phyloP scores from a whole-genome alignment of 164 flowering plant species.

The Santalum album region DNA sequence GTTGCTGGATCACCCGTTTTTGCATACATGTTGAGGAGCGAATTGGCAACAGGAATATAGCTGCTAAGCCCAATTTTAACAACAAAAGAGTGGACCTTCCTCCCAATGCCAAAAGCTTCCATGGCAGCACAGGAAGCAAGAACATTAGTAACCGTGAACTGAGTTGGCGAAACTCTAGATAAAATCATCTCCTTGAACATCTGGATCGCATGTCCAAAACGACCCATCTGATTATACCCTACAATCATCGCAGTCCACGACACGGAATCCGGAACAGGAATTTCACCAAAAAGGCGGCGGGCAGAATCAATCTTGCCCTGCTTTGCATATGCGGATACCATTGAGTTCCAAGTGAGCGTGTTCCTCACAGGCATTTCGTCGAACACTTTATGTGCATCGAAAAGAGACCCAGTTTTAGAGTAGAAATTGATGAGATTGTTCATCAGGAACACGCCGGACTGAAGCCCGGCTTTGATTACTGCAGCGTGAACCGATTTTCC shows the following conservation, averaged over 20 bases:
- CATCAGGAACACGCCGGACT: slow-evolving; percentile 41
- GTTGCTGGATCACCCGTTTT: slow-evolving; percentile 50
- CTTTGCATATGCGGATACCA: slow-evolving; percentile 61
- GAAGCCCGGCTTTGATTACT: slow-evolving; percentile 51
- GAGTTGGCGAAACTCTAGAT: slow-evolving; percentile 34
- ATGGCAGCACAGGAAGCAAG: slow-evolving; percentile 62
- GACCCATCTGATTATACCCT: slow-evolving; percentile 56
- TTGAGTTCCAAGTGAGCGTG: slow-evolving; percentile 36
- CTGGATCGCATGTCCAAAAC: slow-evolving; percentile 31
- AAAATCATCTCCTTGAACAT: slow-evolving; percentile 56
- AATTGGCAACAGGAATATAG: slow-evolving; percentile 56
- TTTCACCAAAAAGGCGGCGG: slow-evolving; percentile 26
- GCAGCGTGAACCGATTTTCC: slow-evolving; percentile 50
- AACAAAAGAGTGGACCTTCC: slow-evolving; percentile 60
- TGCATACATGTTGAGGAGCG: slow-evolving; percentile 77
- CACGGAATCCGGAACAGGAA: slow-evolving; percentile 68
- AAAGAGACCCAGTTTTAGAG: slow-evolving; percentile 36
- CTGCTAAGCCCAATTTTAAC: slow-evolving; percentile 57
- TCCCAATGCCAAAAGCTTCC: slow-evolving; percentile 42
- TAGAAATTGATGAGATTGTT: slow-evolving; percentile 64
- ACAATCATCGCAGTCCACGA: slow-evolving; percentile 81
- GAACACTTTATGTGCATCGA: slow-evolving; percentile 36
- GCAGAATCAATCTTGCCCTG: slow-evolving; percentile 40
- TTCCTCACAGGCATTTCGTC: slow-evolving; percentile 49
- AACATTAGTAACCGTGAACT: slow-evolving; percentile 60